Evolutionary conservation across 108 stramenopile species (phyloP).

Genomic region (Cylindrotheca fusiformis): DNA sequence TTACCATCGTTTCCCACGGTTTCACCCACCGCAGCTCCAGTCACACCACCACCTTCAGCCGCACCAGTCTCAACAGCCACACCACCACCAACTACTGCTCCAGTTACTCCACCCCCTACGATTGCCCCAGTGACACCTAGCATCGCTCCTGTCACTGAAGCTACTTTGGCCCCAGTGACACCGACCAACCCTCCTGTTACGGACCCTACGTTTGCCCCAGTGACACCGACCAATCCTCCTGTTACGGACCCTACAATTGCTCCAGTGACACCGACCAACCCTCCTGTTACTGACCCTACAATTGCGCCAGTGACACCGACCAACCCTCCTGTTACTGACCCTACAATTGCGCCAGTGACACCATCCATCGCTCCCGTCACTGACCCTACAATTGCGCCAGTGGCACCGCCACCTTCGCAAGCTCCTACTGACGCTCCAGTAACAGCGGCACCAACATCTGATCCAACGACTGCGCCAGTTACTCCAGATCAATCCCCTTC

Average conservation of each 20-base stretch:
- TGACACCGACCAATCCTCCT: too few relatives aligned
- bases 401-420: too few relatives aligned
- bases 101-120: neutral
- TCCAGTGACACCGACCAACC: neutral
- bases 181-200: neutral
- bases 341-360: neutral
- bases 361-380: neutral
- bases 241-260: neutral
- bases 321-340: neutral
- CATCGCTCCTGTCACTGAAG: neutral
- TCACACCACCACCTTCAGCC: neutral
- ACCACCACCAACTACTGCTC: neutral
- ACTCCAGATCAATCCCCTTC: too few relatives aligned
- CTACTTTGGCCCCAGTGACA: neutral
- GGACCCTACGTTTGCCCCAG: neutral
- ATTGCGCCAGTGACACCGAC: neutral
- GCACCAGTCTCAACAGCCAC: neutral
- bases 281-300: neutral
- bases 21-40: neutral
- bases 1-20: neutral
- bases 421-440: neutral
- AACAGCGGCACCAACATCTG: neutral
- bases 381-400: neutral
- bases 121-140: neutral
- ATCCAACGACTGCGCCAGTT: too few relatives aligned